A percentile compares a stretch with the other conserved stretches of the same genome.
Conservation (phyloP, 2,329 filamentous ascomycete species). For the Acrodontium crateriforme region DNA sequence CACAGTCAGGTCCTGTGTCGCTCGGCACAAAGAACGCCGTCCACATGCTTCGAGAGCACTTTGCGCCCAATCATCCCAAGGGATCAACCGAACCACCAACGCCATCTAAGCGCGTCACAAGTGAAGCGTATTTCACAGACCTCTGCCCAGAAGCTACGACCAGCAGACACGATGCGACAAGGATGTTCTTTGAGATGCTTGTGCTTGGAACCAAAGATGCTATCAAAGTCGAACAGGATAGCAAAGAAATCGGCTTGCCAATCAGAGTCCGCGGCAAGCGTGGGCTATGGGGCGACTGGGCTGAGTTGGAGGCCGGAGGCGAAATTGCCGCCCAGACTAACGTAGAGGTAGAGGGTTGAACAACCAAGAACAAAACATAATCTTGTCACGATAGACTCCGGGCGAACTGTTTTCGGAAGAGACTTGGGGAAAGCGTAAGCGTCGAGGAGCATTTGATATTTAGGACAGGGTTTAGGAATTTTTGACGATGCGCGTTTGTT, state of each 20-base stretch:
- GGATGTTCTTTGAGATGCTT: constrained; percentile 98
- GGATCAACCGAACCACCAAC: constrained; percentile 51
- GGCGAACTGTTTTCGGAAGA: too few relatives aligned
- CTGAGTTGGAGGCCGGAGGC: too few relatives aligned
- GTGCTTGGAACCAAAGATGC: constrained; percentile 96
- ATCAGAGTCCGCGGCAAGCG: constrained; percentile 82
- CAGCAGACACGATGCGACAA: constrained; percentile 80
- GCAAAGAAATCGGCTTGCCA: constrained; percentile 56
- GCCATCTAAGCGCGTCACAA: constrained; percentile 59
- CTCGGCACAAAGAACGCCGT: constrained; percentile 91
- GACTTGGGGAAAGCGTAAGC: too few relatives aligned
- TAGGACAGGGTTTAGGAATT: too few relatives aligned
- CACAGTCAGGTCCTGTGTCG: constrained; percentile 75
- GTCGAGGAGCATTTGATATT: too few relatives aligned
- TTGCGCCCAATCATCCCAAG: constrained; percentile 40
- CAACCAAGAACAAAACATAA: too few relatives aligned
- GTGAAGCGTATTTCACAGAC: constrained; percentile 76
- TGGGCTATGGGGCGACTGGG: constrained; percentile 95
- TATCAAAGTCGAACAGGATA: constrained; percentile 77
- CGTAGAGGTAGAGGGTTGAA: too few relatives aligned
- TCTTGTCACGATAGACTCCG: too few relatives aligned
- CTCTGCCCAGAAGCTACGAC: constrained; percentile 71
- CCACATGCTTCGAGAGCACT: constrained; percentile 79
- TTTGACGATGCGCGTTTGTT: too few relatives aligned
- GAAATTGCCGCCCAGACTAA: too few relatives aligned